Conservation (phyloP, 257 asterid species). For the Solanum corneliomulleri region DNA sequence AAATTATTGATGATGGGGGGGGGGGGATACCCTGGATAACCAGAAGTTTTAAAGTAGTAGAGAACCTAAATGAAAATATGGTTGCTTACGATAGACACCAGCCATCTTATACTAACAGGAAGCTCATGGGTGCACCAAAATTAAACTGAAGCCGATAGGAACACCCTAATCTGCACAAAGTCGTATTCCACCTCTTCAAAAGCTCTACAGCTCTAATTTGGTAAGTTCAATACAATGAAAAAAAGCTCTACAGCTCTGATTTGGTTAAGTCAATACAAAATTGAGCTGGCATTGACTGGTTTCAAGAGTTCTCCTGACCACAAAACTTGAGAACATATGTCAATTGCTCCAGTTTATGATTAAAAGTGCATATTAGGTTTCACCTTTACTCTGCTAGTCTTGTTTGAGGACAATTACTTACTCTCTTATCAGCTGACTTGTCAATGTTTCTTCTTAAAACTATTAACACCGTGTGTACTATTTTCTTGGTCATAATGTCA, state of each 20-base stretch:
- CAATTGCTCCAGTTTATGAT: background rate
- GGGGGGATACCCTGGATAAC: background rate
- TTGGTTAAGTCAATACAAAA: background rate
- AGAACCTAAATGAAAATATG: background rate
- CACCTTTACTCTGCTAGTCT: background rate
- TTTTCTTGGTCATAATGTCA: slow-evolving; percentile 4
- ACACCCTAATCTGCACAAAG: background rate
- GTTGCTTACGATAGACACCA: background rate
- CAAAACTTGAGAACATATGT: background rate
- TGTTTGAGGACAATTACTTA: background rate
- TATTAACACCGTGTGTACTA: background rate
- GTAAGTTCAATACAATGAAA: background rate
- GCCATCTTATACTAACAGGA: background rate
- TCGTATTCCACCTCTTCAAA: background rate
- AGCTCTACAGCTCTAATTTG: background rate
- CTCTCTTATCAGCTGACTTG: background rate
- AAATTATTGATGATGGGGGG: background rate
- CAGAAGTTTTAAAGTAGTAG: background rate
- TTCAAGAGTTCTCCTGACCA: background rate
- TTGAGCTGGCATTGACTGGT: background rate
- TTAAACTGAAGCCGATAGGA: background rate
- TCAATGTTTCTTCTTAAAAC: background rate
- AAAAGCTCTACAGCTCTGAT: background rate
- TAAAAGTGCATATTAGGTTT: background rate
- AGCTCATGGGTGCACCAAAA: background rate